These are phyloP conservation scores for Alternaria postmessia DNA, from an alignment of 2,329 filamentous ascomycete species.

Conservation along the genomic window DNA sequence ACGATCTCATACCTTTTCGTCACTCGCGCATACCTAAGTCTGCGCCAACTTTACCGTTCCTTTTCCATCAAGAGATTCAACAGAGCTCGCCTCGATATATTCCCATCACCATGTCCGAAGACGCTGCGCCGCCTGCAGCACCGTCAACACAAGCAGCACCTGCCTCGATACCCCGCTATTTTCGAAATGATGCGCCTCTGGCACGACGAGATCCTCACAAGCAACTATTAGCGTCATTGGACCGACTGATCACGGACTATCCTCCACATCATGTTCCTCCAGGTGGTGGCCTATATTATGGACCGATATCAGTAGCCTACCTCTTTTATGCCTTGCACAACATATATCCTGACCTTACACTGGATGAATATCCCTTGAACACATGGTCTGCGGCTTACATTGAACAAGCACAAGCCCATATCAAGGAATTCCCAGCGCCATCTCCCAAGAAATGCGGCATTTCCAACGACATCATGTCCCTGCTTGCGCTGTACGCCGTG, in stretches of 20 bases:
- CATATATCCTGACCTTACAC: conserved; percentile 57
- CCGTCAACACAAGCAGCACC: conserved; percentile 29
- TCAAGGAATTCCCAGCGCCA: conserved; percentile 59
- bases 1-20: conserved; percentile 13
- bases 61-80: conserved; percentile 1
- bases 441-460: conserved; percentile 58
- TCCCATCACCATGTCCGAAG: conserved; percentile 37
- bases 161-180: conserved; percentile 51
- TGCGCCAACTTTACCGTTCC: conserved; percentile 10
- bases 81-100: conserved; percentile 3
- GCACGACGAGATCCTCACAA: conserved; percentile 57
- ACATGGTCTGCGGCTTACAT: conserved; percentile 61
- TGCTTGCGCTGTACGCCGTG: conserved; percentile 60
- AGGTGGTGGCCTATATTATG: conserved; percentile 60
- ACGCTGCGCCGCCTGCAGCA: conserved; percentile 25
- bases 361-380: conserved; percentile 57
- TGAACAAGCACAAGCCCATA: conserved; percentile 59
- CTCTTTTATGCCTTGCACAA: conserved; percentile 60
- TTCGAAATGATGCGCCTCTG: conserved; percentile 51
- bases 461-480: conserved; percentile 60
- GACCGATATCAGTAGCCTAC: conserved; percentile 59
- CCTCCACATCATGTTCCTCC: conserved; percentile 57
- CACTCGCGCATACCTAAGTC: conserved; percentile 9
- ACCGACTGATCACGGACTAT: conserved; percentile 57
- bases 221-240: conserved; percentile 60